Evolutionary conservation across 192 early-diverging fungal genomes (phyloP).

Genomic region (Gonapodya prolifera): DNA sequence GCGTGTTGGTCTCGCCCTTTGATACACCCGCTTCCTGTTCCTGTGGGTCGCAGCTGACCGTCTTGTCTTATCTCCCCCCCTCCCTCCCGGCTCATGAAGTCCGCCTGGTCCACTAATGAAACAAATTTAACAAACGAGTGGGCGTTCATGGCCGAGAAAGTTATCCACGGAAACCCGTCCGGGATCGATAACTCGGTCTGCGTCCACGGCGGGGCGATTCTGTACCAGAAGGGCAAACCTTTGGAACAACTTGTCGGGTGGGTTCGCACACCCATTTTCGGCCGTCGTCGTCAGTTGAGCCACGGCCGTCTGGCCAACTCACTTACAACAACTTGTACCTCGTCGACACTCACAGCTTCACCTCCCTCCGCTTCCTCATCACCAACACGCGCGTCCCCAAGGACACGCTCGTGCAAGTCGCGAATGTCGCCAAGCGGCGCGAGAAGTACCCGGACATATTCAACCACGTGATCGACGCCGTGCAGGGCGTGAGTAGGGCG

Average conservation of each 20-base stretch:
- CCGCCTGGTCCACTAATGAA: constrained; percentile 8
- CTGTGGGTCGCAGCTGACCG: too few species aligned
- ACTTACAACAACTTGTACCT: not conserved
- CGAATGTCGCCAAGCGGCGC: constrained; percentile 48
- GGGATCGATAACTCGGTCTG: constrained; percentile 89
- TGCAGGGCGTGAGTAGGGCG: not conserved
- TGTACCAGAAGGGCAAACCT: constrained; percentile 46
- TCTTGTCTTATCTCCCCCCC: too few species aligned
- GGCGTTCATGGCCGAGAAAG: constrained; percentile 84
- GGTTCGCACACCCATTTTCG: not conserved
- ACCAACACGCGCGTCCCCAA: constrained; percentile 82
- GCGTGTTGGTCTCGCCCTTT: too few species aligned
- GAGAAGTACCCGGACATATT: constrained; percentile 12
- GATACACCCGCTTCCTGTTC: too few species aligned
- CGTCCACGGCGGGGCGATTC: constrained; percentile 72
- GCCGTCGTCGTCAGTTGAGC: too few species aligned
- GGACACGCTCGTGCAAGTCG: constrained; percentile 77
- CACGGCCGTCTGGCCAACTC: not conserved
- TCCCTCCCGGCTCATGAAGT: too few species aligned
- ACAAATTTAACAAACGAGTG: constrained; percentile 65
- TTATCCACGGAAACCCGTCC: constrained; percentile 89
- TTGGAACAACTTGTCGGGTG: constrained; percentile 35
- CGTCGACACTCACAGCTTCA: constrained; percentile 3
- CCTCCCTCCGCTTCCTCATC: constrained; percentile 47
- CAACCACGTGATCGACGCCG: not conserved